Base-by-base conservation (phyloP, 768 basidiomycete genomes). In the Rhodosporidiobolus sp. region DNA sequence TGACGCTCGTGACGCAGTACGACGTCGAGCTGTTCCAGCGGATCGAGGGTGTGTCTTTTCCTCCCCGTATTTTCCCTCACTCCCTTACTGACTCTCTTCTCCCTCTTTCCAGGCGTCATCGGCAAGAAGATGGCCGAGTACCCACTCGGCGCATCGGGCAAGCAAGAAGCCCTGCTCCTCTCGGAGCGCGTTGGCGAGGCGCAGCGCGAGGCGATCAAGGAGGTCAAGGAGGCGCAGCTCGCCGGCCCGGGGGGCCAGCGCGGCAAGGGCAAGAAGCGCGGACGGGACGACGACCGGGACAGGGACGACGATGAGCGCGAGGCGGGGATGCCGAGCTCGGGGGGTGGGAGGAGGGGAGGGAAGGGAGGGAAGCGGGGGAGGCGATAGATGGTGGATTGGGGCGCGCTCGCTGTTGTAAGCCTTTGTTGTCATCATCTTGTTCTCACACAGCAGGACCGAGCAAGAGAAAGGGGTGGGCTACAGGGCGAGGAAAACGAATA, bases 1-100 rank as follows among this genome's bases (percentile, higher is more conserved):
- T 99, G 78, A 96, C 94, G n/a, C 86, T 99, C 53, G 94, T 97
- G 32, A 92, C 95, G 10, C 96, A 99, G 82, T 99, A 98, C 81
- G 96, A 99, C 76, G 93, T 99, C 65, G 96, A 98, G 82, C 85
- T 97, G 56, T 82, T 97, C 9, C 93, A 96, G 81, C 89, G 96
- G 16, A 97, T 98, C 79, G 96, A 99, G 81, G 85, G 67, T 65
- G 28, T 28, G 56, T 63, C 16, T 43, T 17, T 1, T 28, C 43
- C 49, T 22, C 38, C 43, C 30, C 30, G 28, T 46, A 2, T 22
- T 24, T 24, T 46, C 22, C 38, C 38, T 46, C 20, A 2, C 17
- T 35, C 17, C 60, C 30, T 48, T 49, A 26, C 8, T 34, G 28
- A 28, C 28, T 30, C 34, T 4, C 63, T 32, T 10, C 14, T 8